Evolutionary conservation across 108 stramenopile species (phyloP), one percentile per base, ranked within the genome.

Genomic region (Conticribra weissflogii): DNA sequence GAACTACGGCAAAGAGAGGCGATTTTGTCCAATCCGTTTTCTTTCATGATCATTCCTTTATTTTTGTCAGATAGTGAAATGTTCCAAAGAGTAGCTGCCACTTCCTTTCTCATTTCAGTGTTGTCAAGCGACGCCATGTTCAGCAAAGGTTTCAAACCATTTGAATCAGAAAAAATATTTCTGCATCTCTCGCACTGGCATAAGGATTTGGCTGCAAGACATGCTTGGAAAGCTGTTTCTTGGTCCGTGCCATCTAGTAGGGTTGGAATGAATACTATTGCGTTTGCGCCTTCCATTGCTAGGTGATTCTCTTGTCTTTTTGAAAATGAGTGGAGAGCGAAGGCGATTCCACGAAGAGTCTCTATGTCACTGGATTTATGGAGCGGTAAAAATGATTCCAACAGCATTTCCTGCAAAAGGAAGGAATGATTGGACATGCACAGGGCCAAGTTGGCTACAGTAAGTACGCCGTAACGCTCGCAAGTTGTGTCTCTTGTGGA

Each of bases 31-130:
- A 94, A 54, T 8, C 86, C 85, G 27, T 70, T 86, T 49, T 85
- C 60, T 52, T 69, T 79, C 81, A 85, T 74, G 4, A 94, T 72
- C 72, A 86, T 83, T 63, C 63, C 74, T 72, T 92, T 94, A 71
- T 89, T 94, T 71, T 91, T 84, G 74, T 94, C 89, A 0, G 81
- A 69, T 29, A 93, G 60, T 31, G 85, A 70, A 48, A 93, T 72
- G 72, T 92, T 91, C 23, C 89, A 86, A 25, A 94, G 74, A 1
- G 93, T 78, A 36, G 88, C 88, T 23, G 81, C 85, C 17, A 91
- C 77, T 78, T 92, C 91, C 46, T 91, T 87, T 60, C 91, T 90
- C 28, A 87, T 83, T 68, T 94, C 93, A 14, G 90, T 79, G 66
- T 92, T 88, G 16, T 69, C 23, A 47, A 61, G 67, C 64, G 79